phyloP scores from a whole-genome alignment of 768 basidiomycete species.

The Pulveroboletus sp. region DNA sequence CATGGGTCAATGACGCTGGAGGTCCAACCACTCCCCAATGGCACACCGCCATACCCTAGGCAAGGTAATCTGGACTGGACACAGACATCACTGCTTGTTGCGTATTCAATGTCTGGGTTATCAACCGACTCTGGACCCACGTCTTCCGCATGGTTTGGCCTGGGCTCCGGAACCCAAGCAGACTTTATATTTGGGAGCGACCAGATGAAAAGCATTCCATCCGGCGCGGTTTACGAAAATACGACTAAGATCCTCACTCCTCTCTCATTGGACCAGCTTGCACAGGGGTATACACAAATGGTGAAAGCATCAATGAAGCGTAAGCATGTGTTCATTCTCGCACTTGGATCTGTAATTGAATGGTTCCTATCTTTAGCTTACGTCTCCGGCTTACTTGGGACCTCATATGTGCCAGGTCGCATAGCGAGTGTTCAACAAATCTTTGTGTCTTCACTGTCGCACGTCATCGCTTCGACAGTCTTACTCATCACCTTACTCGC shows the following conservation, averaged over 20 bases:
- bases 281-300: constrained; percentile 6
- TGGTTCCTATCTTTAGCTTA: constrained; percentile 7
- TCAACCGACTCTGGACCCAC: constrained; percentile 8
- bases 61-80: constrained; percentile 18
- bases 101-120: constrained; percentile 8
- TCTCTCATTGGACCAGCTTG: constrained; percentile 6
- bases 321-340: constrained; percentile 1
- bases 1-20: constrained; percentile 9
- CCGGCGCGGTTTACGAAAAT: not conserved
- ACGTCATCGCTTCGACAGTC: constrained; percentile 7
- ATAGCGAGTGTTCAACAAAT: constrained; percentile 9
- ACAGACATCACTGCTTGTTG: constrained; percentile 10
- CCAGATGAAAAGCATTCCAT: constrained; percentile 4
- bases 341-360: no score
- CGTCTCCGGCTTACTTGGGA: constrained; percentile 11
- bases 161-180: constrained; percentile 11
- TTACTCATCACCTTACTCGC: not conserved
- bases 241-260: constrained; percentile 4
- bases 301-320: constrained; percentile 17
- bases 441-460: constrained; percentile 14
- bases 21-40: constrained; percentile 5
- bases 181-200: constrained; percentile 8
- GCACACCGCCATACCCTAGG: not conserved
- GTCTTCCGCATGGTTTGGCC: constrained; percentile 3
- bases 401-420: constrained; percentile 13